Evolutionary conservation across 192 early-diverging fungal genomes (phyloP).

Genomic region (Podila epicladia): DNA sequence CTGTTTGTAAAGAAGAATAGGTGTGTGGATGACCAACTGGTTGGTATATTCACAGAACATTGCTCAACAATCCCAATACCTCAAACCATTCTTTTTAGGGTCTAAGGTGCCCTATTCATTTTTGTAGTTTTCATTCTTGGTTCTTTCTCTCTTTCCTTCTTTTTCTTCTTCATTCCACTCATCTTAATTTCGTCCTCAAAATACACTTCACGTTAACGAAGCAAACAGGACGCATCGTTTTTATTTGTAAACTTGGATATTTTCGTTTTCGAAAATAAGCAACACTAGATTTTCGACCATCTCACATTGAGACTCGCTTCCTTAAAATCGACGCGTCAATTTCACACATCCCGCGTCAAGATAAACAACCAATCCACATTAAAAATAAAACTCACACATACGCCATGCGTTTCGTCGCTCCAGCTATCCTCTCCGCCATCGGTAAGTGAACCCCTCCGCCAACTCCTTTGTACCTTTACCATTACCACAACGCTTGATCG

Average conservation of each 20-base stretch:
- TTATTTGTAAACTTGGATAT: background rate
- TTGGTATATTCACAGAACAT: too few relatives aligned
- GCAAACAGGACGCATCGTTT: background rate
- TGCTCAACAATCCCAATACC: background rate
- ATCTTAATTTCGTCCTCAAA: background rate
- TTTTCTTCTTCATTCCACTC: background rate
- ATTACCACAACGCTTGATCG: too few relatives aligned
- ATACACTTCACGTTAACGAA: background rate
- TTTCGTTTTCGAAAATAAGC: too few relatives aligned
- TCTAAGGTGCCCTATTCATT: background rate
- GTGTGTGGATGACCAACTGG: background rate
- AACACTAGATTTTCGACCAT: background rate
- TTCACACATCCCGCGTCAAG: background rate
- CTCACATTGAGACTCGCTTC: background rate
- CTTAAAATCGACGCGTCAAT: too few relatives aligned
- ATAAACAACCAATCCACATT: background rate
- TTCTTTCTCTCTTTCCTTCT: background rate
- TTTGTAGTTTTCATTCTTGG: too few relatives aligned
- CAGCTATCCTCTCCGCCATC: constrained; percentile 23
- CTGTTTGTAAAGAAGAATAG: background rate
- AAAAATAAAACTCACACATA: background rate
- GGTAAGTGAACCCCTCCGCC: constrained; percentile 6
- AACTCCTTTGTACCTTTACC: background rate
- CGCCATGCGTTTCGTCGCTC: constrained; percentile 16
- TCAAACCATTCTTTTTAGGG: background rate